Base-by-base conservation (phyloP, 768 basidiomycete species). In the Hysterangium stoloniferum region DNA sequence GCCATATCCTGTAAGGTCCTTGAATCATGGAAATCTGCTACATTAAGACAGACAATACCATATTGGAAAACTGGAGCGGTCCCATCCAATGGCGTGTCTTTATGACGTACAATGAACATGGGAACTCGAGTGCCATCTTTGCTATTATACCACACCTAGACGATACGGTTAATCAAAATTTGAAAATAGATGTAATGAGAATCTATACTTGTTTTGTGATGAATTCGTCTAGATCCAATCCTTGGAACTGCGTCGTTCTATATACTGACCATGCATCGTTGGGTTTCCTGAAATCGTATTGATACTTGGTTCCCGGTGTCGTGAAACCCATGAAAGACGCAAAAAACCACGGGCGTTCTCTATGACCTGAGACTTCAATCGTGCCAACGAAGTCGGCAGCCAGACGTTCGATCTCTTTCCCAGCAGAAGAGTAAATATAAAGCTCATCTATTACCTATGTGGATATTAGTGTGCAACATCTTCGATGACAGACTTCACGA, bases 51-150 rank as follows among this genome's bases (percentile, higher is more conserved):
- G 24, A 52, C 68, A 57, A 11, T 52, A 82, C 85, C 87, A 52
- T 87, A 91, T 62, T 88, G 85, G 27, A 89, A 69, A 0, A 77
- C 82, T 13, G 88, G 78, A 1, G 86, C 86, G 0, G 80, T 82
- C 13, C 87, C 87, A 54, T 90, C 84, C 35, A 78, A 71, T 53
- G 73, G 67, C 3, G 83, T 86, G 32, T 71, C 74, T 62, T 83
- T 82, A 61, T 85, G 86, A 41, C 80, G 75, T 19, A 89, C 84
- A 54, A 92, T 74, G 59, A 89, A 91, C 88, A 92, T 90, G 1
- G 89, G 89, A 31, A 92, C 70, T 47, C 72, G 75, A 4, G 86
- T 89, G 1, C 86, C 86, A 59, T 91, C 89, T 63, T 83, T 85
- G 64, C 80, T 81, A 17, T 71, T 62, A 59, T 82, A 91, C 82